These are phyloP conservation scores for Exophiala dermatitidis DNA, from an alignment of 2,329 filamentous ascomycete genomes.

Conservation along the genomic window DNA sequence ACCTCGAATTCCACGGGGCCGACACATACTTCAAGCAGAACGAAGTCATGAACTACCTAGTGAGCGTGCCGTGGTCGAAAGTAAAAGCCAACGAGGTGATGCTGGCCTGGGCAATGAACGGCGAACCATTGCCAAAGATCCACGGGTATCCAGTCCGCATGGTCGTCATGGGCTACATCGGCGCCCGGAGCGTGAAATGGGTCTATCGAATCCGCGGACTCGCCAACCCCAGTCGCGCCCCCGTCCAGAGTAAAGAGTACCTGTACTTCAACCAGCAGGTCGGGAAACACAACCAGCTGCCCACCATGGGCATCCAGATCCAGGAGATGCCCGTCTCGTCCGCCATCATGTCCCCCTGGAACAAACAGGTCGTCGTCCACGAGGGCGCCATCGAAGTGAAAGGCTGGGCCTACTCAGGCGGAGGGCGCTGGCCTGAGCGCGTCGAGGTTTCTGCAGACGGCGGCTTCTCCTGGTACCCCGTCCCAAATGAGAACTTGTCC, in stretches of 20 bases:
- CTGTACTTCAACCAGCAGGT: conserved; percentile 62
- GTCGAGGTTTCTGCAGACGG: conserved; percentile 60
- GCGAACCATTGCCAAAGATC: conserved; percentile 54
- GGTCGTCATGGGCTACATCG: conserved; percentile 61
- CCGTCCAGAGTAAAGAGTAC: conserved; percentile 60
- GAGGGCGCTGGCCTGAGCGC: conserved; percentile 53
- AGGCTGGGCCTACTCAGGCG: conserved; percentile 55
- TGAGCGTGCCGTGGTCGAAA: conserved; percentile 61
- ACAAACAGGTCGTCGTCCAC: conserved; percentile 54
- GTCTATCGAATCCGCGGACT: conserved; percentile 56
- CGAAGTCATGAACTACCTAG: conserved; percentile 58
- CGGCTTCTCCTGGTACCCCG: conserved; percentile 57
- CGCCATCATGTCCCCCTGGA: conserved; percentile 58
- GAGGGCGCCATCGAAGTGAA: conserved; percentile 54
- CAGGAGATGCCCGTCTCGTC: conserved; percentile 65
- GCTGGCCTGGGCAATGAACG: conserved; percentile 67
- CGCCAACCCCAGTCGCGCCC: conserved; percentile 47
- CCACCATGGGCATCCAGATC: conserved; percentile 57
- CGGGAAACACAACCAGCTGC: conserved; percentile 58
- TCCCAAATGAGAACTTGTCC: conserved; percentile 53
- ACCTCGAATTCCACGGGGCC: conserved; percentile 62
- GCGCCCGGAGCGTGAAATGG: conserved; percentile 57
- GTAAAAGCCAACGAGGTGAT: conserved; percentile 61
- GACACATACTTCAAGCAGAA: conserved; percentile 68
- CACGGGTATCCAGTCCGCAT: conserved; percentile 59